Evolutionary conservation across 495 filamentous ascomycete genomes (phyloP).

Genomic region (Penicillium goetzii): DNA sequence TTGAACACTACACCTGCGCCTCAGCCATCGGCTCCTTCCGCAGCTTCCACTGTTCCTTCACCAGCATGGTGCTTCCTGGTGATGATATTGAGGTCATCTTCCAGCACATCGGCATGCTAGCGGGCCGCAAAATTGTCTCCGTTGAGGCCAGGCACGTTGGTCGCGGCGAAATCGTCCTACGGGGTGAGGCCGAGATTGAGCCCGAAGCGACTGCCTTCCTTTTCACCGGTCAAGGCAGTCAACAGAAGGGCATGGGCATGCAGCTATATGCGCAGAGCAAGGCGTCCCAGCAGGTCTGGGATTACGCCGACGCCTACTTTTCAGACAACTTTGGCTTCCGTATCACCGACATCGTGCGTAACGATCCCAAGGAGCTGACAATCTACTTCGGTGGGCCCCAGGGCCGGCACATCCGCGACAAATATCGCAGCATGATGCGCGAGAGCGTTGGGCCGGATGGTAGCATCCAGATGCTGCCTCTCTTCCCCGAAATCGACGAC

Average conservation of each 20-base stretch:
- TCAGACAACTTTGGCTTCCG: conserved; percentile 97
- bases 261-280: conserved; percentile 89
- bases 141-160: conserved; percentile 67
- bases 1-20: conserved; percentile 87
- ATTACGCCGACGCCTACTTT: conserved; percentile 94
- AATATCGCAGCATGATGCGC: conserved; percentile 99
- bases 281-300: conserved; percentile 96
- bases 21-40: conserved; percentile 97
- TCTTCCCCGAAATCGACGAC: conserved; percentile 95
- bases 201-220: conserved; percentile 98
- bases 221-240: conserved; percentile 95
- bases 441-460: conserved; percentile 91
- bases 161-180: conserved; percentile 55
- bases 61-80: conserved; percentile 90
- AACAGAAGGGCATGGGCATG: conserved; percentile 99
- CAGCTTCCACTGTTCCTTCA: conserved; percentile 83
- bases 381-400: conserved; percentile 96
- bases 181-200: conserved; percentile 96
- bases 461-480: conserved; percentile 67
- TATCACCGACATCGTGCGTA: conserved; percentile 97
- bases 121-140: conserved; percentile 97
- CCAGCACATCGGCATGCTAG: conserved; percentile 95
- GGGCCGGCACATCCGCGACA: conserved; percentile 93
- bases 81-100: conserved; percentile 91
- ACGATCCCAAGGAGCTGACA: conserved; percentile 97